These are phyloP conservation scores for Trypanosoma brucei DNA, from an alignment of 208 protist genomes.

Conservation along the genomic window DNA sequence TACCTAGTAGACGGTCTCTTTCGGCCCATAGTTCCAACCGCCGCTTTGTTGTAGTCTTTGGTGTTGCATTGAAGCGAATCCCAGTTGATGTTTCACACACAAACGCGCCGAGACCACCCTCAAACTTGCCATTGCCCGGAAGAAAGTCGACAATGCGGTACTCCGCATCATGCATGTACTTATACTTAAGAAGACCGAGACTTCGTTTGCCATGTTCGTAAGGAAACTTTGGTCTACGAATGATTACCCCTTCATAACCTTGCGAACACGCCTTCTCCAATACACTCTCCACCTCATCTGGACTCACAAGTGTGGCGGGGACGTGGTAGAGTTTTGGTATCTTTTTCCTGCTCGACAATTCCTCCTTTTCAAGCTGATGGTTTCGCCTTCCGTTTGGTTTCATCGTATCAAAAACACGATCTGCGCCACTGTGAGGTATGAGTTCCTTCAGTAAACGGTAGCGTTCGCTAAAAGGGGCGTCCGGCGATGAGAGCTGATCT, in stretches of 20 bases:
- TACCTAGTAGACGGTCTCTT: constrained; percentile 54
- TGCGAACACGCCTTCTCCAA: constrained; percentile 78
- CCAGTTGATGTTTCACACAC: constrained; percentile 80
- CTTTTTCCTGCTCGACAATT: constrained; percentile 13
- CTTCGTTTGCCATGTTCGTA: constrained; percentile 89
- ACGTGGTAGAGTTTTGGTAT: constrained; percentile 73
- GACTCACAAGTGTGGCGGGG: constrained; percentile 63
- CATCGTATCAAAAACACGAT: constrained; percentile 57
- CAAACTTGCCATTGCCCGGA: constrained; percentile 81
- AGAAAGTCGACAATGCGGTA: constrained; percentile 84
- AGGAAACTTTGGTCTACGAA: constrained; percentile 74
- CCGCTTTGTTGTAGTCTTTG: constrained; percentile 54
- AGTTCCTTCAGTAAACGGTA: constrained; percentile 77
- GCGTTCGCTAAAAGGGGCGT: constrained; percentile 73
- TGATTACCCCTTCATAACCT: constrained; percentile 88
- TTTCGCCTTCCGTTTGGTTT: constrained; percentile 1
- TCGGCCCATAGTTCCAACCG: constrained; percentile 60
- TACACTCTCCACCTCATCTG: constrained; percentile 77
- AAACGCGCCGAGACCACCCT: constrained; percentile 78
- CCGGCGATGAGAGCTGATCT: constrained; percentile 32
- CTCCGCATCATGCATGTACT: constrained; percentile 89
- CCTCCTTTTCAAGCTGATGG: too few relatives aligned
- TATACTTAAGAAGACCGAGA: constrained; percentile 88
- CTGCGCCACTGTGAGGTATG: constrained; percentile 70
- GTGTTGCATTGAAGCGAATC: constrained; percentile 66